A percentile compares a stretch with the other conserved stretches of the same genome.
Conservation (phyloP, 352 stramenopile genomes). For the Phytophthora pistaciae region DNA sequence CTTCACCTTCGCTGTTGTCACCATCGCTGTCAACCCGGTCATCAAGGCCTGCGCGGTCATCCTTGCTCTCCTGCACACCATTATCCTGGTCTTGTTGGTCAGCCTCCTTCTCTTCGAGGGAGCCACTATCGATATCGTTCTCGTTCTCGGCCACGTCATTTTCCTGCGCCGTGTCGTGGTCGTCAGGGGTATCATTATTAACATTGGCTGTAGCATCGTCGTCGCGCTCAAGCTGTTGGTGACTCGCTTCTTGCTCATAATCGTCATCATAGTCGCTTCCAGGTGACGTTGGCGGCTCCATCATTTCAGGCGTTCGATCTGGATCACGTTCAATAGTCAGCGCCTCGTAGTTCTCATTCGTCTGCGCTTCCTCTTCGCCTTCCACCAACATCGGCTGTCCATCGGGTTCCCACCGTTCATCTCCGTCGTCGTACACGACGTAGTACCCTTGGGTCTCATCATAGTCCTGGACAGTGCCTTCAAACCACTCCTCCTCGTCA, state of each 20-base stretch:
- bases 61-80: constrained; percentile 2
- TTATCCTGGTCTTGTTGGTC: background rate
- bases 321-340: background rate
- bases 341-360: constrained; percentile 16
- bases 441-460: constrained; percentile 59
- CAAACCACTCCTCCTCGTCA: constrained; percentile 83
- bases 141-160: background rate
- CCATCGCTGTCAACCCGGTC: background rate
- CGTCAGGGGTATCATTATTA: constrained; percentile 1
- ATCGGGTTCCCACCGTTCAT: constrained; percentile 75
- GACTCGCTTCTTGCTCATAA: constrained; percentile 26
- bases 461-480: constrained; percentile 53
- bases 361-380: constrained; percentile 28
- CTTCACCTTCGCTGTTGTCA: constrained; percentile 42
- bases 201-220: constrained; percentile 6
- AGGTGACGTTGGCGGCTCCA: constrained; percentile 59
- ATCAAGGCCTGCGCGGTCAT: constrained; percentile 13
- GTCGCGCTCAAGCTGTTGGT: background rate
- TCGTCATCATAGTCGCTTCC: constrained; percentile 40
- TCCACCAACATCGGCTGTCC: constrained; percentile 52
- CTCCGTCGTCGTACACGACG: constrained; percentile 84
- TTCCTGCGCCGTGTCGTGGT: background rate
- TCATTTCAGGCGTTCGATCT: constrained; percentile 31
- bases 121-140: constrained; percentile 2
- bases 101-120: constrained; percentile 11